Evolutionary conservation across 2,329 filamentous ascomycete genomes (phyloP), one percentile per base, ranked within the genome.

Genomic region (Colletotrichum limetticola): DNA sequence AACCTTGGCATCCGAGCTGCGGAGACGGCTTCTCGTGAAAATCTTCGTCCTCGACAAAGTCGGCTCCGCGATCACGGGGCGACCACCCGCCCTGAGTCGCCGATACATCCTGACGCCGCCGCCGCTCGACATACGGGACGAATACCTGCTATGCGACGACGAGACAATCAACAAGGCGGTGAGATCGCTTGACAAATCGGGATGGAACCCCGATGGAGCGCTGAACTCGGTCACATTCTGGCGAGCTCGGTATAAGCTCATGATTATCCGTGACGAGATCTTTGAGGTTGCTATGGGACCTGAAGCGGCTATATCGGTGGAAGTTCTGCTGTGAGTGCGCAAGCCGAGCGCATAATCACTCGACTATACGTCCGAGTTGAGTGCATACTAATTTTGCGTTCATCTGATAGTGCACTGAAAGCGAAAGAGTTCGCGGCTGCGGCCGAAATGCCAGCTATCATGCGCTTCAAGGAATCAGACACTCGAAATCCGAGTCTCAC

Each of bases 211-310:
- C 0, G 76, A 81, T 1, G 86, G 85, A 0, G 77, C 79, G 0
- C 75, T 89, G 0, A 81, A 85, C 24, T 77, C 85, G 0, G 81
- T 83, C 0, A 90, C 88, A 0, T 83, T 85, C 67, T 76, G 82
- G 0, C 82, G 89, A 30, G 84, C 87, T 0, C 85, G 86, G 57
- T 82, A 83, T 1, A 82, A 85, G 12, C 83, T 91, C 46, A 85
- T 86, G 2, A 77, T 83, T 0, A 83, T 91, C 8, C 83, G 87
- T 2, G 90, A 92, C 73, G 89, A 92, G 60, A 86, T 92, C 5
- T 82, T 92, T 5, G 88, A 91, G 74, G 82, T 91, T 26, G 88
- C 89, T 0, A 79, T 91, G 0, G 86, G 86, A 4, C 76, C n/a
- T 12, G 59, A 80, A 3, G 78, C 78, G 68, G 78, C 79, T 7